phyloP scores from a whole-genome alignment of 495 filamentous ascomycete genomes.

The Pseudevernia furfuracea region DNA sequence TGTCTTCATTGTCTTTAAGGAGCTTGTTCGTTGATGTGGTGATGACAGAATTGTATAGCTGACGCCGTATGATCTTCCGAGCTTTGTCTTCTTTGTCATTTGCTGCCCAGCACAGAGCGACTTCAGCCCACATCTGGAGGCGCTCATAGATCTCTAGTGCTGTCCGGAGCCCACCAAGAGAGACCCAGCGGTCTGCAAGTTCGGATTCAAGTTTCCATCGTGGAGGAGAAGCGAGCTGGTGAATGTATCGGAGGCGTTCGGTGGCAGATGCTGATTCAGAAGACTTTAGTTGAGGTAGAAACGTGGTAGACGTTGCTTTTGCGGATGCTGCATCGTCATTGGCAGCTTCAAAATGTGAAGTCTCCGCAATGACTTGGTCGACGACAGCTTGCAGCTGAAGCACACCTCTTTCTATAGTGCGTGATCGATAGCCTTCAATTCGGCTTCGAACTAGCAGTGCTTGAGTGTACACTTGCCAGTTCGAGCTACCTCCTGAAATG shows the following conservation, averaged over 20 bases:
- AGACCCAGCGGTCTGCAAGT: constrained; percentile 82
- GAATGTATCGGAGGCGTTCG: constrained; percentile 74
- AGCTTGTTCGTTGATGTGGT: constrained; percentile 23
- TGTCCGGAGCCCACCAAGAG: constrained; percentile 75
- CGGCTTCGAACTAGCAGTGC: constrained; percentile 79
- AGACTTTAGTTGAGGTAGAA: constrained; percentile 70
- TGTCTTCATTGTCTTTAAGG: constrained; percentile 42
- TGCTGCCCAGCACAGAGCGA: constrained; percentile 77
- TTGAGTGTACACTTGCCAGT: constrained; percentile 98
- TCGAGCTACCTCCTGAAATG: constrained; percentile 77
- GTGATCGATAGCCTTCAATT: constrained; percentile 75
- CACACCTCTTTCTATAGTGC: constrained; percentile 81
- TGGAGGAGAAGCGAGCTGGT: constrained; percentile 71
- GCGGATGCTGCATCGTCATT: constrained; percentile 23
- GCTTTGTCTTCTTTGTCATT: constrained; percentile 82
- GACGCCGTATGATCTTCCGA: constrained; percentile 59
- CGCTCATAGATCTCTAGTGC: constrained; percentile 95
- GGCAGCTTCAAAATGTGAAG: constrained; percentile 41
- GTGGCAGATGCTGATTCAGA: constrained; percentile 67
- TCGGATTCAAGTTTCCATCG: constrained; percentile 93
- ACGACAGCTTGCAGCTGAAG: constrained; percentile 93
- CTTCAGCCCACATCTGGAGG: constrained; percentile 91
- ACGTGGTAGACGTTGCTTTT: constrained; percentile 49
- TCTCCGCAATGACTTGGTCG: constrained; percentile 91
- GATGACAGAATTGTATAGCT: constrained; percentile 50